Evolutionary conservation across 495 filamentous ascomycete genomes (phyloP).

Genomic region (Aspergillus bertholletiae): DNA sequence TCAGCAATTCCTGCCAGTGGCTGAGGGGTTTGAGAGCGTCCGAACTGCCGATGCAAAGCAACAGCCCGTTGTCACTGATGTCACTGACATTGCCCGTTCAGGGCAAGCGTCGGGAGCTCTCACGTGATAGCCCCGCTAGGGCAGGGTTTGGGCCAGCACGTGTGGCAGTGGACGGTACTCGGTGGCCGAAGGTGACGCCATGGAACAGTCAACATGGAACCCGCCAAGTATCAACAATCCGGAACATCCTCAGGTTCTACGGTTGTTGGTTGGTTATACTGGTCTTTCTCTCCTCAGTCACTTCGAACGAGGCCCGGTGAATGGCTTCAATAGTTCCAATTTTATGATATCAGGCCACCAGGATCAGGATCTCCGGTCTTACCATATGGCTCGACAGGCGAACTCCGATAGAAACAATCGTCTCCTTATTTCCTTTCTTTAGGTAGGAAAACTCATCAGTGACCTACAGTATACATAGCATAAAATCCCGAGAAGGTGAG

Average conservation of each 20-base stretch:
- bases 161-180: neutral
- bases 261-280: neutral
- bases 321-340: neutral
- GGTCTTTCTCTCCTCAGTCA: neutral
- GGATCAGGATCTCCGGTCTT: neutral
- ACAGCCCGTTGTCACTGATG: conserved; percentile 10
- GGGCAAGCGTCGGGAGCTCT: conserved; percentile 9
- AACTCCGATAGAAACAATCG: too few relatives aligned
- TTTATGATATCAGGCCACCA: neutral
- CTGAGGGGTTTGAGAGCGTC: neutral
- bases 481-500: too few relatives aligned
- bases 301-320: neutral
- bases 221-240: neutral
- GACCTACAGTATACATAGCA: too few relatives aligned
- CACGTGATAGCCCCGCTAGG: conserved; percentile 14
- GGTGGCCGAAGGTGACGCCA: neutral
- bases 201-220: neutral
- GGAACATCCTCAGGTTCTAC: neutral
- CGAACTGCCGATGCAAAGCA: neutral
- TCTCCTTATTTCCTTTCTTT: too few relatives aligned
- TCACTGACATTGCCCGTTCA: conserved; percentile 11
- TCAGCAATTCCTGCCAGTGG: too few relatives aligned
- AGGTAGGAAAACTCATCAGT: too few relatives aligned
- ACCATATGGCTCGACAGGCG: neutral
- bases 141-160: conserved; percentile 7